Evolutionary conservation across 1,139 yeast species (phyloP), one percentile per base, ranked within the genome.

Genomic region (Blastobotrys buckinghamii): DNA sequence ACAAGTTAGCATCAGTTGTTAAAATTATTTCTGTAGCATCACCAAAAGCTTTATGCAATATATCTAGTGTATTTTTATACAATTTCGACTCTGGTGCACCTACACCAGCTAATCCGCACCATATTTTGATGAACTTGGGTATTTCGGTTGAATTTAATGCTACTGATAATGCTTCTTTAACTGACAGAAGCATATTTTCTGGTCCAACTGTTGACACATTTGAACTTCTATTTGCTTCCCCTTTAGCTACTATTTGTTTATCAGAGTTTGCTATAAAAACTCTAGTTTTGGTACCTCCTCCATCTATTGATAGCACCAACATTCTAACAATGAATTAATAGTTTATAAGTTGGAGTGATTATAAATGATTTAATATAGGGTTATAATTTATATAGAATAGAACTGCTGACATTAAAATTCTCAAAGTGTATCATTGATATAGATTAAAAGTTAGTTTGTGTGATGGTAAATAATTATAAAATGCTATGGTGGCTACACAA

Each of bases 91-190:
- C 39, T 22, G 35, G 9, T 7, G 44, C 16, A 13, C 47, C 47
- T 7, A 50, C 38, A 13, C 53, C 53, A 8, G 53, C 53, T 24
- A 50, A 42, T 13, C 53, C 53, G 12, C 42, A 44, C 50, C 51
- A 48, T 6, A 48, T 44, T 12, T 41, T 48, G 1, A 4, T 39
- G 12, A 50, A 34, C 6, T 22, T 38, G 4, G 9, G 33, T 13
- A 13, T 39, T 32, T 13, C 30, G 16, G 8, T 27, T 5, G 4
- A 22, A 2, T 13, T 39, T 3, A 24, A 13, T 9, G 47, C 45
- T 2, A 20, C 17, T 10, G 10, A n/a, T 17, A 43, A 32, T 6
- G 49, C 50, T 10, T 27, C 12, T 10, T 10, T 10, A 2, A 49
- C 47, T 6, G 42, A 30, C 12, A 15, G 22, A 1, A 46, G 12